A percentile compares a stretch with the other conserved stretches of the same genome.
Conservation (phyloP, 148 eudicot genomes). For the Camellia japonica region DNA sequence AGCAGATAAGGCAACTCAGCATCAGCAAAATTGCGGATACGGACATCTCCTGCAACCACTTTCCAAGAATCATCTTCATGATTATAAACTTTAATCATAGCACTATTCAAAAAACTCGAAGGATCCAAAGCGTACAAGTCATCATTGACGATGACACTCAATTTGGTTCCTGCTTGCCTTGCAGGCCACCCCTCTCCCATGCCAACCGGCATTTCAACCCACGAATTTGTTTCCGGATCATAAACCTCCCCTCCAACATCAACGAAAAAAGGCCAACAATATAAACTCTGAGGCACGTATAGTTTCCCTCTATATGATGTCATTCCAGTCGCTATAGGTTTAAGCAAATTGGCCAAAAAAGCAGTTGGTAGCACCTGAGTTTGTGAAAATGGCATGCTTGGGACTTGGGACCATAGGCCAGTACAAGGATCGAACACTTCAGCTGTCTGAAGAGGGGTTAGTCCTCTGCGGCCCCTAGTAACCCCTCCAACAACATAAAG, state of each 20-base stretch:
- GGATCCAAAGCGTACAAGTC: conserved; percentile 84
- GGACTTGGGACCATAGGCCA: conserved; percentile 68
- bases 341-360: conserved; percentile 76
- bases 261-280: conserved; percentile 96
- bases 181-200: conserved; percentile 99
- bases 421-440: conserved; percentile 82
- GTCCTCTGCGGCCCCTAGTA: conserved; percentile 63
- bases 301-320: conserved; percentile 79
- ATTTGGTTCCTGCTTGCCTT: conserved; percentile 91
- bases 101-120: conserved; percentile 65
- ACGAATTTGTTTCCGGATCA: conserved; percentile 78
- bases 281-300: conserved; percentile 90
- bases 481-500: conserved; percentile 96
- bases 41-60: conserved; percentile 52
- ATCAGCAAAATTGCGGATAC: conserved; percentile 44
- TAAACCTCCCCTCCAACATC: conserved; percentile 98
- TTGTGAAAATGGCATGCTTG: conserved; percentile 93
- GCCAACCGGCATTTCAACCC: conserved; percentile 97
- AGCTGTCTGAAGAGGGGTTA: conserved; percentile 84
- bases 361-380: conserved; percentile 89
- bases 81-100: conserved; percentile 77
- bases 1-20: conserved; percentile 87
- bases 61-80: conserved; percentile 75
- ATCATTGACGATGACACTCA: conserved; percentile 71
- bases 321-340: conserved; percentile 97